phyloP scores from a whole-genome alignment of 768 basidiomycete species.

The Russula sp. region DNA sequence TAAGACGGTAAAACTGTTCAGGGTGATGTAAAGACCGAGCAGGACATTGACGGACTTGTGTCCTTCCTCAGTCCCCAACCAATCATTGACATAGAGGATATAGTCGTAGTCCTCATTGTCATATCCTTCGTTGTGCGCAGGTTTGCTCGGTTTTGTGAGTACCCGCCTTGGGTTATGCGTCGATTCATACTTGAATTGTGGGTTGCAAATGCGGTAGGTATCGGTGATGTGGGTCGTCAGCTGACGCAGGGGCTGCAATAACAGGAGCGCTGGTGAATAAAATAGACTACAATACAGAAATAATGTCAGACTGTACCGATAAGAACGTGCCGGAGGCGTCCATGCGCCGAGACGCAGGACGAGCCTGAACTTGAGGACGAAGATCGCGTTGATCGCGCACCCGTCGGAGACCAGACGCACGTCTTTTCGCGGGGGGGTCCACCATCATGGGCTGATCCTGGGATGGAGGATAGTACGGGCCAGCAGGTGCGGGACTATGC shows the following conservation, averaged over 20 bases:
- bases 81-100: conserved; percentile 98
- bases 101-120: conserved; percentile 99
- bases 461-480: conserved; percentile 53
- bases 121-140: conserved; percentile 91
- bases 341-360: conserved; percentile 68
- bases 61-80: conserved; percentile 89
- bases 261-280: conserved; percentile 28
- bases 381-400: conserved; percentile 76
- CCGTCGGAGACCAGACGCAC: conserved; percentile 73
- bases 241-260: conserved; percentile 53
- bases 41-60: conserved; percentile 68
- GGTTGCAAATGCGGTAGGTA: conserved; percentile 93
- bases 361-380: conserved; percentile 64
- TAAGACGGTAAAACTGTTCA: conserved; percentile 36
- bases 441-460: conserved; percentile 67
- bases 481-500: conserved; percentile 44
- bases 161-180: conserved; percentile 94
- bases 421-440: conserved; percentile 61
- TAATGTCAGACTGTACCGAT: conserved; percentile 56
- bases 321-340: conserved; percentile 72
- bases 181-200: conserved; percentile 91
- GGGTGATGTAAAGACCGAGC: conserved; percentile 21
- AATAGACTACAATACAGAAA: background rate
- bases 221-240: conserved; percentile 85
- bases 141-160: conserved; percentile 96